Percentiles rank a stretch among this genome's conserved stretches.
Conservation (phyloP, 176 grass and related monocot genomes). For the Saccharum officinarum region DNA sequence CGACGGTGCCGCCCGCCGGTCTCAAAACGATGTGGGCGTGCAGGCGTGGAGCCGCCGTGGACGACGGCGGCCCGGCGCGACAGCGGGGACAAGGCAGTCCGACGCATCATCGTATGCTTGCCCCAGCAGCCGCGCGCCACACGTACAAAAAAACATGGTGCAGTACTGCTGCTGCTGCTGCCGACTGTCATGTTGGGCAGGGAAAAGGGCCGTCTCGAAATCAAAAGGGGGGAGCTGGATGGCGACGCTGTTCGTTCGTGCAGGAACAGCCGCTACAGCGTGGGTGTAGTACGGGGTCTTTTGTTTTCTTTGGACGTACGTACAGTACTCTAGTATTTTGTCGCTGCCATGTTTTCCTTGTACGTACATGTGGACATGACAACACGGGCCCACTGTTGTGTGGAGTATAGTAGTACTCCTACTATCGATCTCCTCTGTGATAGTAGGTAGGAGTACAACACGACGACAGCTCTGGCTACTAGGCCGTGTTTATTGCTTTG, state of each 20-base stretch:
- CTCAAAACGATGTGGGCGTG: too few species aligned
- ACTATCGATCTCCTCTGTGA: too few species aligned
- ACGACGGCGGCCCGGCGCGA: neutral
- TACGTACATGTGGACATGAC: neutral
- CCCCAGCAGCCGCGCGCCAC: slow-evolving; percentile 12
- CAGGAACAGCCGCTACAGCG: neutral
- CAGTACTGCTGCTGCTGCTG: neutral
- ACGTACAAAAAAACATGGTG: slow-evolving; percentile 38
- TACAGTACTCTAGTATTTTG: neutral
- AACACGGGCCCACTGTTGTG: neutral
- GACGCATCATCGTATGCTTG: slow-evolving; percentile 33
- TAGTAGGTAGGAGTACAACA: neutral
- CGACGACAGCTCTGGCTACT: neutral
- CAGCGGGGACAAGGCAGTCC: neutral
- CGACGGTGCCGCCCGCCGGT: neutral
- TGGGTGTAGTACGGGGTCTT: neutral
- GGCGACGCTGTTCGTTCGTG: neutral
- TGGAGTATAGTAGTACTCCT: too few species aligned
- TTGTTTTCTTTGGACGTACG: neutral
- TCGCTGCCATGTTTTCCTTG: neutral
- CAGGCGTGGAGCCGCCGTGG: neutral
- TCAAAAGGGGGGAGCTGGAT: neutral
- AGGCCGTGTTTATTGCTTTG: neutral
- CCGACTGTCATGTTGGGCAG: neutral
- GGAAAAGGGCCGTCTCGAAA: neutral